Conservation (phyloP, 2,329 filamentous ascomycete species). For the Colletotrichum brevisporum region DNA sequence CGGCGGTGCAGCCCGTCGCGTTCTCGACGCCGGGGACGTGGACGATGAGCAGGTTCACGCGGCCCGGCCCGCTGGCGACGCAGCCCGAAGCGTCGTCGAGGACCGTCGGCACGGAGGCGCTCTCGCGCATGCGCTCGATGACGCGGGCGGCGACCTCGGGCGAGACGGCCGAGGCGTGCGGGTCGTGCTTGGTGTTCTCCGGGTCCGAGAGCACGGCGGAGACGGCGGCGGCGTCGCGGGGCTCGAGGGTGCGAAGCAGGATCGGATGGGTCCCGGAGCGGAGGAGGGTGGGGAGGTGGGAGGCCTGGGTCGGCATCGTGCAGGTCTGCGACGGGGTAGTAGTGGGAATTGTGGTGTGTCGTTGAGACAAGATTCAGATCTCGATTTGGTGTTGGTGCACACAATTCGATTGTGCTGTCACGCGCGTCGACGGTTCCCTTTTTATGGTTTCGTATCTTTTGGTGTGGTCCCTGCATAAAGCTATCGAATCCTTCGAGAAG, state of each 20-base stretch:
- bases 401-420: no score
- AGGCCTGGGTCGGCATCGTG: constrained; percentile 38
- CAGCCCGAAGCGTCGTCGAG: constrained; percentile 26
- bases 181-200: constrained; percentile 39
- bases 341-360: neutral
- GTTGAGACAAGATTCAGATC: no score
- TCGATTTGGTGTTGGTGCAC: no score
- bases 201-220: constrained; percentile 46
- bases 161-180: constrained; percentile 39
- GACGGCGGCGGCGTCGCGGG: constrained; percentile 42
- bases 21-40: constrained; percentile 24
- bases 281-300: constrained; percentile 45
- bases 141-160: constrained; percentile 33
- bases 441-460: no score
- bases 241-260: constrained; percentile 45
- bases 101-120: constrained; percentile 45
- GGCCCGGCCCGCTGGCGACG: constrained; percentile 43
- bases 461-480: no score
- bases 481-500: no score
- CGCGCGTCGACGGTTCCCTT: no score
- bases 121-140: constrained; percentile 45
- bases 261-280: constrained; percentile 44
- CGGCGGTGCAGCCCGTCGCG: neutral
- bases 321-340: no score
- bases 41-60: constrained; percentile 46